Conservation (phyloP, 2,329 filamentous ascomycete genomes). For the Xylariaceae sp. region DNA sequence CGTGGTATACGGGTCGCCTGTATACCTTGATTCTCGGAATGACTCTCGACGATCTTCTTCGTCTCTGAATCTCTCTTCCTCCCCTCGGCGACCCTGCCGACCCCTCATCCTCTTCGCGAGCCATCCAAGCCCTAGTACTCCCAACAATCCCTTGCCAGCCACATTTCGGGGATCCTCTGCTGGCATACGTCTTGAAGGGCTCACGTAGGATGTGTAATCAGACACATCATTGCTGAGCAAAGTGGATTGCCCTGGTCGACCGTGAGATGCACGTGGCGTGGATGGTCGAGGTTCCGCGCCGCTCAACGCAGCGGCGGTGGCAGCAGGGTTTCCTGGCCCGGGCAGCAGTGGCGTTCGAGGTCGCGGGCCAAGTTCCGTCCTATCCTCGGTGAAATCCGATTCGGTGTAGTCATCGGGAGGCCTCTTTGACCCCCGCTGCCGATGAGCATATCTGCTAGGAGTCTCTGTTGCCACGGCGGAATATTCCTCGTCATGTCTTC, state of each 20-base stretch:
- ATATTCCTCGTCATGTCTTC: conserved; percentile 52
- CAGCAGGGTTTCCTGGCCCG: conserved; percentile 39
- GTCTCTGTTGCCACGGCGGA: conserved; percentile 59
- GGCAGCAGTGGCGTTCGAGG: conserved; percentile 41
- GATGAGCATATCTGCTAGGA: conserved; percentile 40
- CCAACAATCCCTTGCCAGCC: conserved; percentile 53
- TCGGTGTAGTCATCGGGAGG: conserved; percentile 31
- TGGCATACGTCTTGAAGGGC: conserved; percentile 53
- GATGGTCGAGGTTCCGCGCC: conserved; percentile 40
- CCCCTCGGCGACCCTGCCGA: conserved; percentile 44
- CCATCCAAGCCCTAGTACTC: conserved; percentile 62
- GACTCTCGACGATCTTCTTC: conserved; percentile 52
- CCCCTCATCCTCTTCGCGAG: conserved; percentile 60
- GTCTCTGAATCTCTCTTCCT: conserved; percentile 43
- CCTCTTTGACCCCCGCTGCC: conserved; percentile 29
- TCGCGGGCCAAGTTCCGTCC: conserved; percentile 27
- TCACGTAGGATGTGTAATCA: conserved; percentile 56
- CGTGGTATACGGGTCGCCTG: conserved; percentile 59
- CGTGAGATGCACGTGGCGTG: conserved; percentile 44
- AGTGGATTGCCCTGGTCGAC: conserved; percentile 36
- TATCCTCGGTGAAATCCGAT: conserved; percentile 45
- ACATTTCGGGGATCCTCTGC: conserved; percentile 39
- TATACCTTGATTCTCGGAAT: conserved; percentile 58
- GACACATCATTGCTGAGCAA: conserved; percentile 46
- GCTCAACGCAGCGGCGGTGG: conserved; percentile 43